A percentile compares a stretch with the other conserved stretches of the same genome.
Conservation (phyloP, 495 filamentous ascomycete species). For the Neurospora sp. region DNA sequence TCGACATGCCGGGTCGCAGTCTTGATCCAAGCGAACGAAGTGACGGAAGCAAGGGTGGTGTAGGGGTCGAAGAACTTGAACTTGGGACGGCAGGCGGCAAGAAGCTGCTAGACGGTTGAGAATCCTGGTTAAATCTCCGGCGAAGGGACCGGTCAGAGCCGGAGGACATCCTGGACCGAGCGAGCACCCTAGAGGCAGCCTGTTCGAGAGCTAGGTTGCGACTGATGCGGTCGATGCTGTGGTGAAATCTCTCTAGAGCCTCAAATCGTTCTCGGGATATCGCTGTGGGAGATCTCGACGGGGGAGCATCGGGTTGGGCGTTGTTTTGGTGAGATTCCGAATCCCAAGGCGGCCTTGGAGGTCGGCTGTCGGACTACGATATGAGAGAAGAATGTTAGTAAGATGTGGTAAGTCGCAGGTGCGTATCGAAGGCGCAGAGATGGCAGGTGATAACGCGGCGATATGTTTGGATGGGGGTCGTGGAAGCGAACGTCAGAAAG, state of each 20-base stretch:
- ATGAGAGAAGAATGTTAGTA: not conserved
- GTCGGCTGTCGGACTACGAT: not conserved
- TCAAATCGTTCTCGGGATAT: not conserved
- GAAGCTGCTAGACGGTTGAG: constrained; percentile 19
- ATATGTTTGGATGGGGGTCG: not conserved
- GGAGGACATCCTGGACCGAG: constrained; percentile 27
- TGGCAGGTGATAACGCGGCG: not conserved
- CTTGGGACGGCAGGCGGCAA: constrained; percentile 8
- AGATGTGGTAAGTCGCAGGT: not conserved
- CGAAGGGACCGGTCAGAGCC: constrained; percentile 24
- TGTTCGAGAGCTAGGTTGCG: constrained; percentile 4
- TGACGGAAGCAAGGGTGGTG: constrained; percentile 27
- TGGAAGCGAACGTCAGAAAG: not conserved
- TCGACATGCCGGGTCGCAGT: constrained; percentile 16
- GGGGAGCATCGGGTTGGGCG: not conserved
- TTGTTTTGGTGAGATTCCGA: not conserved
- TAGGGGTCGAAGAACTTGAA: constrained; percentile 6
- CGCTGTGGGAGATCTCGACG: not conserved
- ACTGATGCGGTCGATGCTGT: constrained; percentile 14
- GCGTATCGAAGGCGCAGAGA: not conserved
- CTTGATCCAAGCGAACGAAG: constrained; percentile 29
- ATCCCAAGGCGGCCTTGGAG: not conserved
- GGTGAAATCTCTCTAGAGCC: constrained; percentile 35
- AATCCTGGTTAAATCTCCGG: constrained; percentile 28
- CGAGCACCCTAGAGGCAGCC: not conserved